phyloP scores from a whole-genome alignment of 2,329 filamentous ascomycete genomes.

The Ambrosiella cleistominuta region DNA sequence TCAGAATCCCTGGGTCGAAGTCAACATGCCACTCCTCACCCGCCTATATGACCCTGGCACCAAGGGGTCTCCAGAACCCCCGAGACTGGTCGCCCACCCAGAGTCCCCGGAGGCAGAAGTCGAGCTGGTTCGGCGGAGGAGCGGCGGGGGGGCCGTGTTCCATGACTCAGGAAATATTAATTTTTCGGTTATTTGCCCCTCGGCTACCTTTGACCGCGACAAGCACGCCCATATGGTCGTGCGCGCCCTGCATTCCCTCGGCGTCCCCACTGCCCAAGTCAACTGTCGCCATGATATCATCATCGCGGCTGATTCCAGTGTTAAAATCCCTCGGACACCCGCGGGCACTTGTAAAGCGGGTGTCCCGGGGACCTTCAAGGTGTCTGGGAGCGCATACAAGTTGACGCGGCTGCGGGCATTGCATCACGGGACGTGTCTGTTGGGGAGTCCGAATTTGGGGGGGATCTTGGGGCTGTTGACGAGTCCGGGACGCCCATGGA shows the following conservation, averaged over 20 bases:
- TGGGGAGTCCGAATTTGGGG: conserved; percentile 57
- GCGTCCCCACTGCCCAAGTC: conserved; percentile 46
- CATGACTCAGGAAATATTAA: conserved; percentile 90
- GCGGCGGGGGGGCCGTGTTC: conserved; percentile 83
- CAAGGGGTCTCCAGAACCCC: neutral
- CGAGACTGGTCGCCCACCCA: conserved; percentile 6
- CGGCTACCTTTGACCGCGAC: conserved; percentile 59
- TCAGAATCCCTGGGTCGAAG: conserved; percentile 93
- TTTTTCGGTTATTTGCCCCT: conserved; percentile 78
- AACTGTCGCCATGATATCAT: conserved; percentile 93
- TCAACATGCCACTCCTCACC: conserved; percentile 48
- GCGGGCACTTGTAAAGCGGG: conserved; percentile 9
- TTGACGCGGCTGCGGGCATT: conserved; percentile 63
- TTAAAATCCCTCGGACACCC: neutral
- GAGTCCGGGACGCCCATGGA: conserved; percentile 59
- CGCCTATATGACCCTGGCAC: neutral
- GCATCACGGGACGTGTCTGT: conserved; percentile 83
- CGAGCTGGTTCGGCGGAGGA: conserved; percentile 61
- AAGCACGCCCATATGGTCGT: conserved; percentile 88
- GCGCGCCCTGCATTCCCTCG: conserved; percentile 50
- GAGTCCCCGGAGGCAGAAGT: conserved; percentile 19
- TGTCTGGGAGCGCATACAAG: conserved; percentile 92
- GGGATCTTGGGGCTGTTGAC: conserved; percentile 52
- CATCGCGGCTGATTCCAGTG: conserved; percentile 28
- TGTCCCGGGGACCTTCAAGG: conserved; percentile 40